Conservation (phyloP, 2,329 filamentous ascomycete species). For the Aureobasidium sp. region DNA sequence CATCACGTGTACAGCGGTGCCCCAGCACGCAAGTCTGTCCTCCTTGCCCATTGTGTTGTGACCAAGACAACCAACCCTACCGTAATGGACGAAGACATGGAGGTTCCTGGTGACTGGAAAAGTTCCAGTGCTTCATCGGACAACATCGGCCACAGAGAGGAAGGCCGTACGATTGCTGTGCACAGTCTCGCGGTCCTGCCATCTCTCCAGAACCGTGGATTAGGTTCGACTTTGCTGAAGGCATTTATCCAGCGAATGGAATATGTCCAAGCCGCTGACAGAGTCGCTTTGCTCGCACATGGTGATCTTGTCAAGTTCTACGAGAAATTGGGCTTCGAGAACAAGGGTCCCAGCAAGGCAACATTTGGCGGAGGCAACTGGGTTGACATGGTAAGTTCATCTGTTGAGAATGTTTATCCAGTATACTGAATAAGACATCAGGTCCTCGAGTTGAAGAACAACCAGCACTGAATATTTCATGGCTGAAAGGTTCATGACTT, state of each 20-base stretch:
- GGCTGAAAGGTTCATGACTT: not conserved
- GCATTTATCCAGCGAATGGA: constrained; percentile 72
- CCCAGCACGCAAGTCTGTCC: constrained; percentile 52
- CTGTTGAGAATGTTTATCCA: too few relatives aligned
- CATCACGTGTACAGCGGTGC: constrained; percentile 53
- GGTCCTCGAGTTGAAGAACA: constrained; percentile 3
- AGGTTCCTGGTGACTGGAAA: constrained; percentile 61
- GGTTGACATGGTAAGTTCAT: constrained; percentile 63
- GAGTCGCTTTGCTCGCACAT: constrained; percentile 69
- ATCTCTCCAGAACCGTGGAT: constrained; percentile 63
- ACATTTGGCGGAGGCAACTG: constrained; percentile 73
- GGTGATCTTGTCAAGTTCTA: constrained; percentile 70
- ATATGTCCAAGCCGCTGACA: constrained; percentile 60
- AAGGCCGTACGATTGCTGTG: constrained; percentile 67
- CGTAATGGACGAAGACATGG: constrained; percentile 73
- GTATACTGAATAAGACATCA: not conserved
- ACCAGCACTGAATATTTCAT: not conserved
- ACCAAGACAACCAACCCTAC: constrained; percentile 58
- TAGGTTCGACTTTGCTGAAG: constrained; percentile 67
- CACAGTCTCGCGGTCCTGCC: constrained; percentile 79
- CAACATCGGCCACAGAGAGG: constrained; percentile 59
- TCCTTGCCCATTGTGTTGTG: constrained; percentile 72
- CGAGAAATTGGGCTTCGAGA: constrained; percentile 64
- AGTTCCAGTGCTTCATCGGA: constrained; percentile 17
- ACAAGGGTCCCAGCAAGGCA: constrained; percentile 60